Conservation (phyloP, 2,329 filamentous ascomycete genomes). For the Microthyrium microscopicum region DNA sequence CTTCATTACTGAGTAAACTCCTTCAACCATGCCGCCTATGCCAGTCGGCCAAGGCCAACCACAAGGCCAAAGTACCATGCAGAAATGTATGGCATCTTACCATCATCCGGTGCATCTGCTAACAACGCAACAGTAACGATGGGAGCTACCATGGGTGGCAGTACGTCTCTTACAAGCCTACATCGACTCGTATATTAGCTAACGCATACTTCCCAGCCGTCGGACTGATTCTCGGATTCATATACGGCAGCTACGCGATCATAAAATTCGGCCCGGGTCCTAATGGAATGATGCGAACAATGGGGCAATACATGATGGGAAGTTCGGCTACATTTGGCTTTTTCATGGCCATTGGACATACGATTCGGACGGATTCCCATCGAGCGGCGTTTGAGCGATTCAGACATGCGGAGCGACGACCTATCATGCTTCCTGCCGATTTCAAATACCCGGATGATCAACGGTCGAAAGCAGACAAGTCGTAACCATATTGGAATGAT, state of each 20-base stretch:
- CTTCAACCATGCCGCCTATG: too few species aligned
- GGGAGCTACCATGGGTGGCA: slow-evolving; percentile 96
- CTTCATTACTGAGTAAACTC: too few species aligned
- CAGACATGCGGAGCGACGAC: slow-evolving; percentile 53
- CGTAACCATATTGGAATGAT: too few species aligned
- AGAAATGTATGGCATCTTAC: too few species aligned
- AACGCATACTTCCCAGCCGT: slow-evolving; percentile 45
- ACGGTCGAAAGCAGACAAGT: too few species aligned
- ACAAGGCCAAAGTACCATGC: too few species aligned
- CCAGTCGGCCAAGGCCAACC: too few species aligned
- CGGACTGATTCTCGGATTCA: slow-evolving; percentile 91
- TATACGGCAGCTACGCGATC: slow-evolving; percentile 88
- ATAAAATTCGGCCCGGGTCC: slow-evolving; percentile 87
- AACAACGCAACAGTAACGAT: slow-evolving; percentile 59
- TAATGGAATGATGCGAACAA: slow-evolving; percentile 82
- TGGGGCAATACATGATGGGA: slow-evolving; percentile 93
- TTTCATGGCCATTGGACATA: slow-evolving; percentile 98
- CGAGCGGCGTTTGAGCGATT: slow-evolving; percentile 61
- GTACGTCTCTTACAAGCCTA: slow-evolving; percentile 40
- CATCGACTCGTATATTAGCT: slow-evolving; percentile 7
- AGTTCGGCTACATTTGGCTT: slow-evolving; percentile 93
- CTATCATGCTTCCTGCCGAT: slow-evolving; percentile 44
- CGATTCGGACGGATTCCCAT: slow-evolving; percentile 82
- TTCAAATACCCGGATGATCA: neutral
- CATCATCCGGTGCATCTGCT: too few species aligned